Evolutionary conservation across 164 flowering plant species (phyloP).

Genomic region (Vitis labrusca): DNA sequence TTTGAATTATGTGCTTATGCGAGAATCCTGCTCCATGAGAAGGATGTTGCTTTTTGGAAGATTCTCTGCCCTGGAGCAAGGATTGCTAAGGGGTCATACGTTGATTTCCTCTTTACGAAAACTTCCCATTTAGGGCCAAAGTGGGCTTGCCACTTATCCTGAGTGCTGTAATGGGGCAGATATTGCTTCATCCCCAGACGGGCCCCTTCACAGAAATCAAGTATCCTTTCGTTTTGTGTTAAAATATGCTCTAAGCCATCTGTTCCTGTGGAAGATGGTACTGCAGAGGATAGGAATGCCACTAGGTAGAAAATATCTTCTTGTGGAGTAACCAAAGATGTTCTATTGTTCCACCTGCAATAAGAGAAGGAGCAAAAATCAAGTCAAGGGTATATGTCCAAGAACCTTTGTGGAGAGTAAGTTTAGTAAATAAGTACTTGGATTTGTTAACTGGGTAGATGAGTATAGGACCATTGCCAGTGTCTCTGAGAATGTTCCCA

Average conservation of each 20-base stretch:
- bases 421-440: slow-evolving; percentile 40
- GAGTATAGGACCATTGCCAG: slow-evolving; percentile 80
- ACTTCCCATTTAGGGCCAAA: slow-evolving; percentile 73
- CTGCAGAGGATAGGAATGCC: slow-evolving; percentile 74
- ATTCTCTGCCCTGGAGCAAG: slow-evolving; percentile 93
- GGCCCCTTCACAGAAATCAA: slow-evolving; percentile 51
- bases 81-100: slow-evolving; percentile 81
- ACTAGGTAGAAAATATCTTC: slow-evolving; percentile 81
- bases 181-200: slow-evolving; percentile 70
- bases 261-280: slow-evolving; percentile 53
- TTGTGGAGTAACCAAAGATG: slow-evolving; percentile 79
- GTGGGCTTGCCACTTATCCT: slow-evolving; percentile 75
- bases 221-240: slow-evolving; percentile 53
- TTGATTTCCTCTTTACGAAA: slow-evolving; percentile 57
- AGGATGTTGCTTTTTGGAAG: slow-evolving; percentile 47
- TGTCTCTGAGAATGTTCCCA: slow-evolving; percentile 65
- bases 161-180: slow-evolving; percentile 66
- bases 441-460: slow-evolving; percentile 85
- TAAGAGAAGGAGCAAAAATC: neutral
- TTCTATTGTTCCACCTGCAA: slow-evolving; percentile 75
- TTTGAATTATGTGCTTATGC: too few relatives aligned
- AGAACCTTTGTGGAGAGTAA: neutral
- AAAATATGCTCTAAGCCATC: slow-evolving; percentile 56
- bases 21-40: slow-evolving; percentile 19
- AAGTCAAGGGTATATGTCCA: neutral